These are phyloP conservation scores for Fusarium incarnatum DNA, from an alignment of 2,329 filamentous ascomycete genomes.

Conservation along the genomic window DNA sequence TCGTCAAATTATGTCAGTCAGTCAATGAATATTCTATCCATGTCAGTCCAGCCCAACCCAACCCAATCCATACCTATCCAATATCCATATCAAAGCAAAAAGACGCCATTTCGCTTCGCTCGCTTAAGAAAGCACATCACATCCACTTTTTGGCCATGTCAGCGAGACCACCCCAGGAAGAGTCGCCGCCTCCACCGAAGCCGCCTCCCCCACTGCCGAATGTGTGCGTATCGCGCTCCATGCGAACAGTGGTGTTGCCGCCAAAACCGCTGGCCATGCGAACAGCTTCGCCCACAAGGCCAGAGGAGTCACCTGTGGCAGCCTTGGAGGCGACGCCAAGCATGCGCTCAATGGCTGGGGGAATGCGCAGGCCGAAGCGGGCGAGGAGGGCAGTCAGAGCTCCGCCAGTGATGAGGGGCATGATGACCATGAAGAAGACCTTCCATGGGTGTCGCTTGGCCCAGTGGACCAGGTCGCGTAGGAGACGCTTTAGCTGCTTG, in stretches of 20 bases:
- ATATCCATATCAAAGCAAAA: constrained; percentile 2
- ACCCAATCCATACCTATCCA: not conserved
- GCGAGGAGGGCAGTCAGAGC: constrained; percentile 81
- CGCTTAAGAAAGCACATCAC: constrained; percentile 36
- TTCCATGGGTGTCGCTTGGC: constrained; percentile 86
- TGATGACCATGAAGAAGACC: constrained; percentile 86
- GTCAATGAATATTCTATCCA: not conserved
- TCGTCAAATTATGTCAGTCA: constrained; percentile 11
- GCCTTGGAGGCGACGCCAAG: constrained; percentile 65
- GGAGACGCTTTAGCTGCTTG: constrained; percentile 79
- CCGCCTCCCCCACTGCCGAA: constrained; percentile 47
- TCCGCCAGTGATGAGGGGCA: constrained; percentile 88
- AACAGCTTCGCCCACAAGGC: constrained; percentile 66
- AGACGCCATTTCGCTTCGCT: constrained; percentile 12
- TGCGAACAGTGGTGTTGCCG: constrained; percentile 38
- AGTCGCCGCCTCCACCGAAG: constrained; percentile 40
- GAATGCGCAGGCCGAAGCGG: constrained; percentile 83
- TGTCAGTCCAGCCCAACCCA: not conserved
- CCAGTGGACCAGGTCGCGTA: constrained; percentile 85
- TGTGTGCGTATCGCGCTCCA: constrained; percentile 53
- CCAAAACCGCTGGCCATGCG: constrained; percentile 60
- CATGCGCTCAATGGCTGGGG: constrained; percentile 70
- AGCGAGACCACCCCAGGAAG: constrained; percentile 53
- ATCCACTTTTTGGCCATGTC: constrained; percentile 59
- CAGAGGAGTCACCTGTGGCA: constrained; percentile 60